A percentile compares a stretch with the other conserved stretches of the same genome.
Conservation (phyloP, 257 asterid species). For the Solanum chiquidenum region DNA sequence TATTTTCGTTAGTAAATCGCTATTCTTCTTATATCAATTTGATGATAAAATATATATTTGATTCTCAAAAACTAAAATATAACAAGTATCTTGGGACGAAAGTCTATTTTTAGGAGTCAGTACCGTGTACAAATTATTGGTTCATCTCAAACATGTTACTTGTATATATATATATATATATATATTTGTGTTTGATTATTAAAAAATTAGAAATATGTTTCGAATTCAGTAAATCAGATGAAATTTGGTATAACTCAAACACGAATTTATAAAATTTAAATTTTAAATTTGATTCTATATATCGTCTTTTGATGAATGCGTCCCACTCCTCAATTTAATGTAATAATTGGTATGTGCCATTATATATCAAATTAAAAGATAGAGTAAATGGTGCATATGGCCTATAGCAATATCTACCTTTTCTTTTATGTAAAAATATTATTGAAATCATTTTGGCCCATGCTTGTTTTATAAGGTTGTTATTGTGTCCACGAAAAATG, state of each 20-base stretch:
- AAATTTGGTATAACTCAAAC: neutral
- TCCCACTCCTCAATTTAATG: neutral
- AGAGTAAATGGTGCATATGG: neutral
- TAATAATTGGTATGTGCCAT: neutral
- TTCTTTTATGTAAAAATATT: neutral
- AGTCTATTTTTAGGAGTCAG: neutral
- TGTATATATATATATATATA: no score
- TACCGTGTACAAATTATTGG: neutral
- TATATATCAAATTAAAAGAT: neutral
- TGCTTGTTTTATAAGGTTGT: neutral
- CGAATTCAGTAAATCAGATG: fast-evolving
- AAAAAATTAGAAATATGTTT: neutral
- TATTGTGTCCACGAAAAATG: neutral
- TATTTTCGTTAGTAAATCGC: no score
- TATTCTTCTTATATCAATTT: no score
- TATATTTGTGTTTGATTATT: neutral
- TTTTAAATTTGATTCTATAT: neutral
- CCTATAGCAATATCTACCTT: neutral
- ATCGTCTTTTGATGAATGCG: neutral
- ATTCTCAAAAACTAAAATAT: neutral
- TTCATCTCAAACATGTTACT: neutral
- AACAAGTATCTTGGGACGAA: no score
- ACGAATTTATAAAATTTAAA: neutral
- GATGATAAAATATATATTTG: neutral
- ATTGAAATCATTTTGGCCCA: neutral